Evolutionary conservation across 371 early-diverging fungal species (phyloP).

Genomic region (Blakeslea trispora): DNA sequence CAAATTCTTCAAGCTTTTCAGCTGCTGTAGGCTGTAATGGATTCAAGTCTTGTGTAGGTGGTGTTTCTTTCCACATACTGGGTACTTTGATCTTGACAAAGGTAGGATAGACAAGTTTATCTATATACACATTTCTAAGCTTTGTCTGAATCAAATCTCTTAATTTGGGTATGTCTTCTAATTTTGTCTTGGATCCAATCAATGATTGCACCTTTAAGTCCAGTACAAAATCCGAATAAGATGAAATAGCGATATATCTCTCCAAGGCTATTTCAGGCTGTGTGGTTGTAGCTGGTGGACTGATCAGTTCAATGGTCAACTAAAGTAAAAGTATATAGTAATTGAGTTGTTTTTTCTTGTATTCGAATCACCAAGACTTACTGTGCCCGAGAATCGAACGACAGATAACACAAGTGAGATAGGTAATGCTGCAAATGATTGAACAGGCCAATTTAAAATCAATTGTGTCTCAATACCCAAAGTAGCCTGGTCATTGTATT

Average conservation of each 20-base stretch:
- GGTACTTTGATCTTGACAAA: conserved; percentile 55
- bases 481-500: conserved; percentile 78
- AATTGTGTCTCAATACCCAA: conserved; percentile 82
- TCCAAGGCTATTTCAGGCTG: conserved; percentile 45
- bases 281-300: conserved; percentile 46
- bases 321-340: conserved; percentile 1
- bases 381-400: conserved; percentile 86
- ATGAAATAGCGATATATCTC: conserved; percentile 64
- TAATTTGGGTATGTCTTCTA: conserved; percentile 92
- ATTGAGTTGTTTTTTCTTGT: neutral
- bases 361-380: conserved; percentile 29
- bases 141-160: conserved; percentile 79
- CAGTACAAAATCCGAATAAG: conserved; percentile 73
- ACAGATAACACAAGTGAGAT: conserved; percentile 83
- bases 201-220: conserved; percentile 87
- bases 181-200: conserved; percentile 90
- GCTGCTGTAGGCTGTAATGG: conserved; percentile 17
- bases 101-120: conserved; percentile 65
- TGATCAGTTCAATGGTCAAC: conserved; percentile 50
- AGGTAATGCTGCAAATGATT: conserved; percentile 86
- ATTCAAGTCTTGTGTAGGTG: no score
- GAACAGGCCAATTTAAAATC: conserved; percentile 89
- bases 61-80: conserved; percentile 42
- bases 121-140: conserved; percentile 69
- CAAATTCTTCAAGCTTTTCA: conserved; percentile 41